These are phyloP conservation scores for Mortierella claussenii DNA, from an alignment of 192 early-diverging fungal species.

Conservation along the genomic window DNA sequence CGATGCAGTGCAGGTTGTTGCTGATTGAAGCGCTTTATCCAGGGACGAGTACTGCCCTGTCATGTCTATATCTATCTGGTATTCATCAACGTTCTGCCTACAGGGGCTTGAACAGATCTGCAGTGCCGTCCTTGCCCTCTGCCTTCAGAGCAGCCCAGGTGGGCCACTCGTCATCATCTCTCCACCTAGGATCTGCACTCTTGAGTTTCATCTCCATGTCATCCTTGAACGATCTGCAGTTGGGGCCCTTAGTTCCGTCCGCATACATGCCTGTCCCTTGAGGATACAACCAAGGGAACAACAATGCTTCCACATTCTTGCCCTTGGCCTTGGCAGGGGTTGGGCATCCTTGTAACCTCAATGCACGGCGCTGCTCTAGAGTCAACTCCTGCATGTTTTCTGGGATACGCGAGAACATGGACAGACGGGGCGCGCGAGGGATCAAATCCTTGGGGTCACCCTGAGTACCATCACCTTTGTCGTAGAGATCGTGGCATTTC, in stretches of 20 bases:
- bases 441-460: conserved; percentile 45
- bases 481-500: conserved; percentile 32
- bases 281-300: conserved; percentile 46
- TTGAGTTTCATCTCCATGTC: conserved; percentile 52
- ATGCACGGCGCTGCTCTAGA: conserved; percentile 21
- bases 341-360: conserved; percentile 31
- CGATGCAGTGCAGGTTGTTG: no score
- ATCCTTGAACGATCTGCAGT: conserved; percentile 35
- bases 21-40: no score
- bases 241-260: conserved; percentile 35
- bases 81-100: not conserved
- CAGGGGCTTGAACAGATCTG: conserved; percentile 31
- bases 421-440: conserved; percentile 32
- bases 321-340: conserved; percentile 46
- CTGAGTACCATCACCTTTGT: conserved; percentile 27
- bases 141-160: conserved; percentile 44
- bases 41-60: no score
- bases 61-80: no score
- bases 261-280: conserved; percentile 38
- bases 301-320: conserved; percentile 36
- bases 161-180: conserved; percentile 47
- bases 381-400: conserved; percentile 32
- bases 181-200: conserved; percentile 44
- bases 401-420: conserved; percentile 48
- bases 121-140: conserved; percentile 42